Conservation (phyloP, 192 early-diverging fungal genomes). For the Lobulomyces angularis region DNA sequence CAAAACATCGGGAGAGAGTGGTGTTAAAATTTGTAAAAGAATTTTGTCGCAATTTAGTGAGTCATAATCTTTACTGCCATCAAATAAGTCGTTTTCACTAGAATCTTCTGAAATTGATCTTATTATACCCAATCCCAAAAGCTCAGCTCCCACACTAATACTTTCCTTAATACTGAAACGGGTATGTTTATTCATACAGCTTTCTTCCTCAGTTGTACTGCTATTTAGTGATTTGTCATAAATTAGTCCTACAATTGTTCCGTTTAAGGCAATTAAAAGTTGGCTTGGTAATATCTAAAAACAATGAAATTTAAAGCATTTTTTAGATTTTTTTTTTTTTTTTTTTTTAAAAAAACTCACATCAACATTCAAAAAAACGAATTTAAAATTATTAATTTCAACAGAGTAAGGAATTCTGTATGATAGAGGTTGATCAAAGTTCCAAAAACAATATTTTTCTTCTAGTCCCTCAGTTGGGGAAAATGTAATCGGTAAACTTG, state of each 20-base stretch:
- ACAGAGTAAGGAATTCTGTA: constrained; percentile 18
- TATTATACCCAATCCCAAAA: constrained; percentile 28
- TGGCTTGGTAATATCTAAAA: constrained; percentile 71
- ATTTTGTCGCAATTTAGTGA: constrained; percentile 14
- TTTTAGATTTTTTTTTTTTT: not conserved
- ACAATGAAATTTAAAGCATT: constrained; percentile 14
- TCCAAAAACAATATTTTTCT: no score
- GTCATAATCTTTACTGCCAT: no score
- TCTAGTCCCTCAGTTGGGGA: no score
- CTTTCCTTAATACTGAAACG: not conserved
- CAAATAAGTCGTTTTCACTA: no score
- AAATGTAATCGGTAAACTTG: no score
- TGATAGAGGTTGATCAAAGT: constrained; percentile 14
- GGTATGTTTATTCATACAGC: not conserved
- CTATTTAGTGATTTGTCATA: constrained; percentile 16
- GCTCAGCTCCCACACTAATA: not conserved
- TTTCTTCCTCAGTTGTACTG: not conserved
- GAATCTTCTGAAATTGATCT: no score
- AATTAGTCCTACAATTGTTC: constrained; percentile 66
- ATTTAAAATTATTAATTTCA: no score
- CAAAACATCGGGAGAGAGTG: constrained; percentile 12
- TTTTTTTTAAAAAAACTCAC: not conserved
- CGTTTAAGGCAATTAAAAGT: constrained; percentile 71
- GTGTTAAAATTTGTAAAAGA: constrained; percentile 25
- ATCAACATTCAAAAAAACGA: constrained; percentile 10